These are phyloP conservation scores for Puccinia hordei DNA, from an alignment of 1,284 basidiomycete genomes.

Conservation along the genomic window DNA sequence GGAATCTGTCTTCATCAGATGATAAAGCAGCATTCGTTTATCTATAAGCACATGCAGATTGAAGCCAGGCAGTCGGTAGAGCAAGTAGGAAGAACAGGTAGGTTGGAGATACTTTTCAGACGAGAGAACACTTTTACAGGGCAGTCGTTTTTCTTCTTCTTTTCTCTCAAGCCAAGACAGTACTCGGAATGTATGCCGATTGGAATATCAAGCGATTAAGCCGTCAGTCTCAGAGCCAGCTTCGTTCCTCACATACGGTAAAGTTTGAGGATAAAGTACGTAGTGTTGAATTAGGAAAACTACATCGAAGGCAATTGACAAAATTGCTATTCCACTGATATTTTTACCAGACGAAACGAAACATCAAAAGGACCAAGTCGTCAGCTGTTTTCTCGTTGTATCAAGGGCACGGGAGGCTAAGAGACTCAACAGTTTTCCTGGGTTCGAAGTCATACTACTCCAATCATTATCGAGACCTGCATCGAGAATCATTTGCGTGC, in stretches of 20 bases:
- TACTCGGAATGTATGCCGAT: neutral
- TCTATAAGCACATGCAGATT: no score
- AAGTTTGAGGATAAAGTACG: conserved; percentile 51
- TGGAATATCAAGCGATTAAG: conserved; percentile 12
- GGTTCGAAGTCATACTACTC: conserved; percentile 39
- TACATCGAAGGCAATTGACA: conserved; percentile 55
- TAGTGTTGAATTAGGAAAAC: conserved; percentile 56
- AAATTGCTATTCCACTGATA: conserved; percentile 52
- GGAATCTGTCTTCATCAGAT: no score
- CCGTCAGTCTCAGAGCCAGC: conserved; percentile 5
- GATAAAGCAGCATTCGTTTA: no score
- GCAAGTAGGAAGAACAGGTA: no score
- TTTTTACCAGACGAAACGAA: neutral
- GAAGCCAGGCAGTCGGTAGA: no score
- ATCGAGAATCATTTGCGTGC: conserved; percentile 43
- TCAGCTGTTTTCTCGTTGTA: neutral
- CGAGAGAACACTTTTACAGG: no score
- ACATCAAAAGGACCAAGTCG: neutral
- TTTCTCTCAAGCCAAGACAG: neutral
- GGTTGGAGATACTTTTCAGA: no score
- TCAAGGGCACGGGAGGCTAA: neutral
- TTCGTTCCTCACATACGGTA: neutral
- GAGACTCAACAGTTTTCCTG: conserved; percentile 40
- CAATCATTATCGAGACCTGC: conserved; percentile 38
- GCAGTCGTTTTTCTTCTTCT: no score